These are phyloP conservation scores for Acacia pycnantha DNA, from an alignment of 331 rosid species.

Conservation along the genomic window DNA sequence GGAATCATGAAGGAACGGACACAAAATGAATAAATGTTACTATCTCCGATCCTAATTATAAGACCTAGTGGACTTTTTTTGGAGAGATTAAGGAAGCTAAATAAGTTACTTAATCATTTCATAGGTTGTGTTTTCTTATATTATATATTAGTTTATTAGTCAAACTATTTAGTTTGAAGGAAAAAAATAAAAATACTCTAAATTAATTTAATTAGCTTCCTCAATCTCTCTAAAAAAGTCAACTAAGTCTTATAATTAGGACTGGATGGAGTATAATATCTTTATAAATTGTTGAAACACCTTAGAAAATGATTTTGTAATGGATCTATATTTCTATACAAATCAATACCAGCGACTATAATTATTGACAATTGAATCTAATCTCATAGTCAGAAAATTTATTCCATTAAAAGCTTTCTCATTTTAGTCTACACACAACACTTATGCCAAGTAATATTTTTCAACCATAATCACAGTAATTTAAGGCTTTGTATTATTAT, in stretches of 20 bases:
- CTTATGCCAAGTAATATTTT: background rate
- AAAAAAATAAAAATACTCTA: too few relatives aligned
- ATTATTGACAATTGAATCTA: background rate
- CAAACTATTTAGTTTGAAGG: too few relatives aligned
- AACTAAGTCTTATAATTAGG: too few relatives aligned
- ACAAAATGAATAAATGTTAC: background rate
- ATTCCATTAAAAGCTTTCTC: background rate
- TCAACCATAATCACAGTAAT: background rate
- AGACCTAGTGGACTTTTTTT: too few relatives aligned
- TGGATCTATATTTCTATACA: background rate
- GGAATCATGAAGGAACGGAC: background rate
- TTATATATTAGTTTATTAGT: too few relatives aligned
- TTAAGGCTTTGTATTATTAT: background rate
- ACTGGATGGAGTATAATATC: too few relatives aligned
- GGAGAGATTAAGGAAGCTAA: too few relatives aligned
- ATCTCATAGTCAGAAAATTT: background rate
- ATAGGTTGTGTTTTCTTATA: too few relatives aligned
- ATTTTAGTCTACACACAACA: background rate
- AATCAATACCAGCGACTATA: background rate
- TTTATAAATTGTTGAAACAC: background rate
- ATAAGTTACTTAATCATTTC: too few relatives aligned
- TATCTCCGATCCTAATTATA: too few relatives aligned
- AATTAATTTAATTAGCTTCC: too few relatives aligned
- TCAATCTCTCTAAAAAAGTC: too few relatives aligned
- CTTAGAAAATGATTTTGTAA: background rate